These are phyloP conservation scores for Yamadazyma takamatsuzukensis DNA, from an alignment of 805 yeast species.

Conservation along the genomic window DNA sequence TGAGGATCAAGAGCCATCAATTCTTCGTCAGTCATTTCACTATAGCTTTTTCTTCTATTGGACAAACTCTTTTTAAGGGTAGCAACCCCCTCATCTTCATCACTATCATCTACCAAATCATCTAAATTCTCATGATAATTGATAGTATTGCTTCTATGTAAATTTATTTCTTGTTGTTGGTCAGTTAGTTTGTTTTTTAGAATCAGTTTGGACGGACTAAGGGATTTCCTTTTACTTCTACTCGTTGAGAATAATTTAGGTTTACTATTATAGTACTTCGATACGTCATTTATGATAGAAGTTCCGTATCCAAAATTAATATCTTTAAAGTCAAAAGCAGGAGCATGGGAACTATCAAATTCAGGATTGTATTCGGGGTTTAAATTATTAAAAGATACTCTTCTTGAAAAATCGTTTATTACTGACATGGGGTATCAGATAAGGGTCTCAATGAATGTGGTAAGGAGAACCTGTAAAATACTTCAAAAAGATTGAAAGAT, in stretches of 20 bases:
- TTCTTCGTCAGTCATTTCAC: slow-evolving; percentile 53
- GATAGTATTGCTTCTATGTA: slow-evolving; percentile 11
- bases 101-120: slow-evolving; percentile 6
- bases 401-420: slow-evolving; percentile 20
- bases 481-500: too few relatives aligned
- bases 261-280: slow-evolving; percentile 3
- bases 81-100: slow-evolving; percentile 5
- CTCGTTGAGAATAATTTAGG: background rate
- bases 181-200: slow-evolving; percentile 33
- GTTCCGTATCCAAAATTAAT: slow-evolving; percentile 12
- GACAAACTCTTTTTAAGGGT: slow-evolving; percentile 1
- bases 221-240: slow-evolving; percentile 6
- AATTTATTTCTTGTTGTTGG: slow-evolving; percentile 19
- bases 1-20: slow-evolving; percentile 53
- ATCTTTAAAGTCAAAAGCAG: slow-evolving; percentile 7
- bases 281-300: slow-evolving; percentile 7
- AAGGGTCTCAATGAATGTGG: too few relatives aligned
- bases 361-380: slow-evolving; percentile 19
- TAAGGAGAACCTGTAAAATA: too few relatives aligned
- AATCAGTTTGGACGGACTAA: too few relatives aligned
- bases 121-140: slow-evolving; percentile 15
- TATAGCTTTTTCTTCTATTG: slow-evolving; percentile 38
- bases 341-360: too few relatives aligned
- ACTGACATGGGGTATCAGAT: slow-evolving; percentile 8
- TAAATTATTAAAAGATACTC: slow-evolving; percentile 45